These are phyloP conservation scores for Harrya chromipes DNA, from an alignment of 768 basidiomycete genomes.

Conservation along the genomic window DNA sequence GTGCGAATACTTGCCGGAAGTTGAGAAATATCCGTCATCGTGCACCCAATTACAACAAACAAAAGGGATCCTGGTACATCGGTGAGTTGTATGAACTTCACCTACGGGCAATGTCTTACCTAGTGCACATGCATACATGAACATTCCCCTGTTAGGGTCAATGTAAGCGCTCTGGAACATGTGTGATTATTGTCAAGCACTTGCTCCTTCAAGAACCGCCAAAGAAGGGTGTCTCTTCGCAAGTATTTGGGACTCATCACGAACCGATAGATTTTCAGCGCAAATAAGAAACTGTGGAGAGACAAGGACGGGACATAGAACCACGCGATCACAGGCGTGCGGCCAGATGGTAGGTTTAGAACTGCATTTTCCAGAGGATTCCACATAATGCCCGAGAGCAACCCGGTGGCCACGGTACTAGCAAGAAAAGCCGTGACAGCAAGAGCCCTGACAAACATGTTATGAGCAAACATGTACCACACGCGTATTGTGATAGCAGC, in stretches of 20 bases:
- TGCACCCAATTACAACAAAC: constrained; percentile 12
- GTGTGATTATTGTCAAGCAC: not conserved
- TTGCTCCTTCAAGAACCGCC: constrained; percentile 20
- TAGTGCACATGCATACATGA: constrained; percentile 19
- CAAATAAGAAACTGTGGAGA: constrained; percentile 15
- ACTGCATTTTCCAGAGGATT: no score
- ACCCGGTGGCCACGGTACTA: no score
- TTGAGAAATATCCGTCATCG: not conserved
- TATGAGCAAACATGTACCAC: no score
- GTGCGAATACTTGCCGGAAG: constrained; percentile 7
- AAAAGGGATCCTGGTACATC: constrained; percentile 12
- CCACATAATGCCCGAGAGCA: no score
- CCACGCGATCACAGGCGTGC: not conserved
- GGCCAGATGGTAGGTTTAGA: no score
- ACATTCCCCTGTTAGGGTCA: constrained; percentile 15
- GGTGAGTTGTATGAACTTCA: not conserved
- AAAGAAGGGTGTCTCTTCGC: constrained; percentile 8
- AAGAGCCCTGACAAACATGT: no score
- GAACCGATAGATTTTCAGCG: constrained; percentile 17
- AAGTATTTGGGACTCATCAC: not conserved
- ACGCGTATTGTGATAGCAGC: no score
- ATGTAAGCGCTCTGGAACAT: not conserved
- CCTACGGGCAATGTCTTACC: constrained; percentile 2
- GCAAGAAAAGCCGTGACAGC: no score
- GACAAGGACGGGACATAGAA: constrained; percentile 14